Percentiles rank a stretch among this genome's conserved stretches.
These are phyloP conservation scores for Saccharum hybrid DNA, from an alignment of 202 grass and related monocot genomes.

Conservation along the genomic window DNA sequence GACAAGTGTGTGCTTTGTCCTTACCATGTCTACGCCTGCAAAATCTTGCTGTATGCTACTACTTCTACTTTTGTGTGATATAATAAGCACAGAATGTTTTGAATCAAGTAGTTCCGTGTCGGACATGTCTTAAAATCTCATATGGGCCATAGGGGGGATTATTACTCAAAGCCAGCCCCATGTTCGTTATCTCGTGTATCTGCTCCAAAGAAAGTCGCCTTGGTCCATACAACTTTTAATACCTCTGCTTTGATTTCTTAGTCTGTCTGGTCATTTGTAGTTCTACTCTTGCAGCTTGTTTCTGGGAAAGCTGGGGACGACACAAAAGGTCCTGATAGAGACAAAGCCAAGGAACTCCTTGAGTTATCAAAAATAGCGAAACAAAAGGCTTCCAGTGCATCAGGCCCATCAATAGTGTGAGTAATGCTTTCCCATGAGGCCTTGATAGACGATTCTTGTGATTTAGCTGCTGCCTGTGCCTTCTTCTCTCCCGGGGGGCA, in stretches of 20 bases:
- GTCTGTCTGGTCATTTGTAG: not conserved
- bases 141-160: not conserved
- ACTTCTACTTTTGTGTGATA: too few species aligned
- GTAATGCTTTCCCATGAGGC: constrained; percentile 37
- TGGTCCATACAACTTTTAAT: not conserved
- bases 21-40: not conserved
- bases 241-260: constrained; percentile 4
- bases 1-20: too few species aligned
- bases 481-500: not conserved
- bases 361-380: constrained; percentile 69
- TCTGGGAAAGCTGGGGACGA: constrained; percentile 79
- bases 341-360: constrained; percentile 75
- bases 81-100: not conserved
- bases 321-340: constrained; percentile 72
- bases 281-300: constrained; percentile 64
- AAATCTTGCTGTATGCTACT: not conserved
- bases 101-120: not conserved
- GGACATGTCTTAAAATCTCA: not conserved
- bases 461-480: constrained; percentile 33
- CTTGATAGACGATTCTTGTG: constrained; percentile 24
- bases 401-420: constrained; percentile 58
- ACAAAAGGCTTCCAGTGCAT: constrained; percentile 53
- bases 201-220: not conserved
- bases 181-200: not conserved
- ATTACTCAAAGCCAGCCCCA: not conserved